These are phyloP conservation scores for Globisporangium barbulae DNA, from an alignment of 352 stramenopile genomes.

Conservation along the genomic window DNA sequence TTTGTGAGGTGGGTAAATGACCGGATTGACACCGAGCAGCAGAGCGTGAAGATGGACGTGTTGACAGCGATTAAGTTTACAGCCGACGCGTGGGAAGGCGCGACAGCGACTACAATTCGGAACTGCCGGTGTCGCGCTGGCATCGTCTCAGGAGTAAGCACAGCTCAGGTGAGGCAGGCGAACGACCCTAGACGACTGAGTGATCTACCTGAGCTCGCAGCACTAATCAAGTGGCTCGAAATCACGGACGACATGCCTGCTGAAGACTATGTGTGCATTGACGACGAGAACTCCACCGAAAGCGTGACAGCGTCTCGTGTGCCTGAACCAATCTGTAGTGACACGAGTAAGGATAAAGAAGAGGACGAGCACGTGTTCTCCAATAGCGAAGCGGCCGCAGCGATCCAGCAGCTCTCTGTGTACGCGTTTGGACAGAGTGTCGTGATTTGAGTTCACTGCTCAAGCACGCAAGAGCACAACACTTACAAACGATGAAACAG, in stretches of 20 bases:
- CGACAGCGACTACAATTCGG: background rate
- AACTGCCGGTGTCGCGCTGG: background rate
- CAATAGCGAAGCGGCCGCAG: background rate
- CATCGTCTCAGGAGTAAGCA: background rate
- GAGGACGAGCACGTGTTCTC: background rate
- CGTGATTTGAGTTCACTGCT: background rate
- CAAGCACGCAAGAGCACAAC: background rate
- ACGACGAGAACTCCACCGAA: background rate
- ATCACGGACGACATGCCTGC: background rate
- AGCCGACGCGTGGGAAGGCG: background rate
- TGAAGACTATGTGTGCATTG: background rate
- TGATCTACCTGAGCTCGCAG: background rate
- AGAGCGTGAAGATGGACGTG: background rate
- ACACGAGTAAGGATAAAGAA: background rate
- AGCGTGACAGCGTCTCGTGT: too few relatives aligned
- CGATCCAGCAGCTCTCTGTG: constrained; percentile 2
- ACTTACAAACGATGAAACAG: background rate
- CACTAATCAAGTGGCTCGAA: background rate
- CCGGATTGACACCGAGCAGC: background rate
- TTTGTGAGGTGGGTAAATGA: background rate
- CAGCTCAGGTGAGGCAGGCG: background rate
- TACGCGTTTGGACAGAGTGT: background rate
- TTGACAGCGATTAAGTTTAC: background rate
- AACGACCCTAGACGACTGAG: background rate
- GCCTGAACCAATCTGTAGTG: too few relatives aligned